Conservation (phyloP, 768 basidiomycete species). For the Krasilnikovozyma curviuscula region DNA sequence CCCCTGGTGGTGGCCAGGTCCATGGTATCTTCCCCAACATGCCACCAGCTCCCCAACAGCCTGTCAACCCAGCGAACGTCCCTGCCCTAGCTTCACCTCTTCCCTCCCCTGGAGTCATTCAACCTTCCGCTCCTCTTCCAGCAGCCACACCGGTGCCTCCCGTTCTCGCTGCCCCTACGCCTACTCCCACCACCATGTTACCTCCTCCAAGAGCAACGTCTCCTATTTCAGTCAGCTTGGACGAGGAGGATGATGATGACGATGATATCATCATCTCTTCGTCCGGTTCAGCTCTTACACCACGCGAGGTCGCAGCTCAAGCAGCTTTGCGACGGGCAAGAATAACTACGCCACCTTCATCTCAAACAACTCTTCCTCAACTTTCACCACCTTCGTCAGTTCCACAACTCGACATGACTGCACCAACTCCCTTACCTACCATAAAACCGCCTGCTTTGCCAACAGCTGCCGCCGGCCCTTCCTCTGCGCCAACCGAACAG, state of each 20-base stretch:
- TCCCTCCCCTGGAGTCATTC: too few relatives aligned
- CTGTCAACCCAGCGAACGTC: too few relatives aligned
- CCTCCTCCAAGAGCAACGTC: background rate
- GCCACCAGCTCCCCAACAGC: background rate
- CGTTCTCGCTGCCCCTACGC: background rate
- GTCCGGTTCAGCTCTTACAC: background rate
- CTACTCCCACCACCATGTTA: background rate
- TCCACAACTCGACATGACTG: background rate
- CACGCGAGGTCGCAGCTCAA: background rate
- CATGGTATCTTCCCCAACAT: too few relatives aligned
- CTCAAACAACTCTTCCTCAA: background rate
- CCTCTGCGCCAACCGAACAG: background rate
- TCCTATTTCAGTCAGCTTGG: background rate
- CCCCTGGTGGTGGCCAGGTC: too few relatives aligned
- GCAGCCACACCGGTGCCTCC: background rate
- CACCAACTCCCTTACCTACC: background rate
- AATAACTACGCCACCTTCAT: background rate
- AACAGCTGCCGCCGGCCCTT: background rate
- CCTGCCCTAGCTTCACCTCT: too few relatives aligned
- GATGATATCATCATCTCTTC: background rate
- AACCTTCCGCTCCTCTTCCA: background rate
- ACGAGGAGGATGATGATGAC: background rate
- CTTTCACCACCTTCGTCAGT: background rate
- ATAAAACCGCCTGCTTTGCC: background rate
- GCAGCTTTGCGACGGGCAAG: conserved; percentile 1